Percentiles rank a stretch among this genome's conserved stretches.
Evolutionary conservation across 2,329 filamentous ascomycete genomes (phyloP).

Genomic region (Fusarium palustre): DNA sequence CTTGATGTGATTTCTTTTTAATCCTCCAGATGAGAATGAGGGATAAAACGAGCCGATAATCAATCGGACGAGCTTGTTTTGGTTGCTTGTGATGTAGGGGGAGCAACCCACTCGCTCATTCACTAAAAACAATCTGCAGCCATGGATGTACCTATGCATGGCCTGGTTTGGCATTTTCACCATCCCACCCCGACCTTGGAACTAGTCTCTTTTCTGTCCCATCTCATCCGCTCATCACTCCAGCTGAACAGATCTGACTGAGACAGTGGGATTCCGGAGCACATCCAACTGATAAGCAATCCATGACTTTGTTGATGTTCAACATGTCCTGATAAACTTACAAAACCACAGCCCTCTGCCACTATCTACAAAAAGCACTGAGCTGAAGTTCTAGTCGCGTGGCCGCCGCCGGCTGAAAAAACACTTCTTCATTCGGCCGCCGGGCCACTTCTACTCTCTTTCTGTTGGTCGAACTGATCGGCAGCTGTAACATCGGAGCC

Average conservation of each 20-base stretch:
- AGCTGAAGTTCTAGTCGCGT: not conserved
- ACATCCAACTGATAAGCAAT: slow-evolving; percentile 31
- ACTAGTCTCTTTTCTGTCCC: slow-evolving; percentile 29
- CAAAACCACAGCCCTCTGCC: not conserved
- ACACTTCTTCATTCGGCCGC: slow-evolving; percentile 7
- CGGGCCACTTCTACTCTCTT: slow-evolving; percentile 14
- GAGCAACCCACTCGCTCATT: slow-evolving; percentile 22
- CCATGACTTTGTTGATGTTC: not conserved
- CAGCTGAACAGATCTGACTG: slow-evolving; percentile 22
- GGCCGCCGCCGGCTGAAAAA: slow-evolving; percentile 23
- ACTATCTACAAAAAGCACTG: not conserved
- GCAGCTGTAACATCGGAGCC: slow-evolving; percentile 39
- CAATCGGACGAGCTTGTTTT: slow-evolving; percentile 1
- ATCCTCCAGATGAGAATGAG: slow-evolving; percentile 24
- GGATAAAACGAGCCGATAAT: slow-evolving; percentile 17
- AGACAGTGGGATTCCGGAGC: slow-evolving; percentile 22
- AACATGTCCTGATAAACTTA: slow-evolving; percentile 3
- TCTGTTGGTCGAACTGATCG: slow-evolving; percentile 28
- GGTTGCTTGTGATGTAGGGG: not conserved
- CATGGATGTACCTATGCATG: slow-evolving; percentile 24
- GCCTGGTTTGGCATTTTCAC: slow-evolving; percentile 20
- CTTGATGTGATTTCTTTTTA: slow-evolving; percentile 18
- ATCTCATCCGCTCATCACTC: slow-evolving; percentile 19
- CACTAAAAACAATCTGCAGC: slow-evolving; percentile 30
- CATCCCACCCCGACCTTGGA: slow-evolving; percentile 37